Percentiles rank a stretch among this genome's conserved stretches.
Evolutionary conservation across 106 monocot species (phyloP).

Genomic region (Dioscorea alata): DNA sequence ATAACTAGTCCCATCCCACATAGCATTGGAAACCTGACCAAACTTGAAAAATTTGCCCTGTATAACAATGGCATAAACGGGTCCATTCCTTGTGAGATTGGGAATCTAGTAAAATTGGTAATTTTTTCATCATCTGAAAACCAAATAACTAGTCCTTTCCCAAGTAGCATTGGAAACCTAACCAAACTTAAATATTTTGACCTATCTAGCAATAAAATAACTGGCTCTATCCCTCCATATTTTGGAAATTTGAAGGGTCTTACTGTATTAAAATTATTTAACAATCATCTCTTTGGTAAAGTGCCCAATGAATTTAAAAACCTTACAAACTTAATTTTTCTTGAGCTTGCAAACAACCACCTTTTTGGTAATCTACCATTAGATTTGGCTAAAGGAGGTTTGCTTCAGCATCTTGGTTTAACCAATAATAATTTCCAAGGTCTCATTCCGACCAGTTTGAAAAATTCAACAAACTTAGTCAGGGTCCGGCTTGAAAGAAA

Average conservation of each 20-base stretch:
- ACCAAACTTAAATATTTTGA: too few species aligned
- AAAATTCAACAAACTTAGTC: neutral
- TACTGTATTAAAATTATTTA: neutral
- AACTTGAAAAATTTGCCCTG: neutral
- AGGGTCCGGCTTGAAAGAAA: neutral
- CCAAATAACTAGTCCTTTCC: slow-evolving; percentile 3
- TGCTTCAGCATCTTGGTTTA: neutral
- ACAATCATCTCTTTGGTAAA: slow-evolving; percentile 5
- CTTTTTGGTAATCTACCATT: neutral
- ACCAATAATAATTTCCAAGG: neutral
- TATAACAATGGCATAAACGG: neutral
- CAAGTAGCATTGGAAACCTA: neutral
- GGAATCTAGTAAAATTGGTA: too few species aligned
- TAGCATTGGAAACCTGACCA: slow-evolving; percentile 2
- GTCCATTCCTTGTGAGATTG: too few species aligned
- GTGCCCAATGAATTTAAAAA: slow-evolving; percentile 3
- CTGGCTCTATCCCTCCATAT: slow-evolving; percentile 12
- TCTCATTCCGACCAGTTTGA: neutral
- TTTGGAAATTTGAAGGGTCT: slow-evolving; percentile 16
- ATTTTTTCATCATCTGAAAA: too few species aligned
- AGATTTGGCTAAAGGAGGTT: neutral
- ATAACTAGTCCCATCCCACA: slow-evolving; percentile 8
- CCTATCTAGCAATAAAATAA: too few species aligned
- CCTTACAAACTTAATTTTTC: neutral
- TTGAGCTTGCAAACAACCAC: neutral